A percentile compares a stretch with the other conserved stretches of the same genome.
Evolutionary conservation across 2,329 filamentous ascomycete species (phyloP).

Genomic region (Beauveria sp.): DNA sequence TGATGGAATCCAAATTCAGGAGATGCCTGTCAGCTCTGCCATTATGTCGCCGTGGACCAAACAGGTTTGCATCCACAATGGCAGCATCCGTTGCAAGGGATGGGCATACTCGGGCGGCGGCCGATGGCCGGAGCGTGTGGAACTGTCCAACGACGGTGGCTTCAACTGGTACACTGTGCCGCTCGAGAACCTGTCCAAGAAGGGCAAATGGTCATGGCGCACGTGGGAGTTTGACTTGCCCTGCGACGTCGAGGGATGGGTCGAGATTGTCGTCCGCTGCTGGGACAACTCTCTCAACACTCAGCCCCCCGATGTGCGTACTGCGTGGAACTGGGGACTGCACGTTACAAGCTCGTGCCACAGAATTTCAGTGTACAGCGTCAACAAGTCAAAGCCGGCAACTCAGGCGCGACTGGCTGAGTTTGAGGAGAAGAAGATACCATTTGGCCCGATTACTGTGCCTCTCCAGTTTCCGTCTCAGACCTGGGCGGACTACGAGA

Average conservation of each 20-base stretch:
- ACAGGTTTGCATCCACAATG: constrained; percentile 53
- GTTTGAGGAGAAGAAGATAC: constrained; percentile 39
- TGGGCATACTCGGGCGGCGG: constrained; percentile 54
- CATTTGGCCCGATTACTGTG: constrained; percentile 46
- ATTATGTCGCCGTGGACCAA: constrained; percentile 58
- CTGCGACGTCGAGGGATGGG: constrained; percentile 53
- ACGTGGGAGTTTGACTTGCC: constrained; percentile 57
- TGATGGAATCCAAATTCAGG: constrained; percentile 60
- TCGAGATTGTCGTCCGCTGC: constrained; percentile 50
- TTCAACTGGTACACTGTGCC: constrained; percentile 59
- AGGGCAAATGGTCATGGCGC: constrained; percentile 57
- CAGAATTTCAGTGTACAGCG: constrained; percentile 53
- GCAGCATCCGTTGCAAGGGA: constrained; percentile 47
- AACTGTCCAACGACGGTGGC: constrained; percentile 56
- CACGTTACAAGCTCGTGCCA: constrained; percentile 59
- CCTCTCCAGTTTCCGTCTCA: constrained; percentile 44
- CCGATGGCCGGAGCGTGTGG: constrained; percentile 54
- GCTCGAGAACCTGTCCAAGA: constrained; percentile 49
- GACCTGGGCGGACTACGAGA: constrained; percentile 40
- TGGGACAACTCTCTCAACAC: constrained; percentile 58
- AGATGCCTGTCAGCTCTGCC: constrained; percentile 62
- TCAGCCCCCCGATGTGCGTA: constrained; percentile 46
- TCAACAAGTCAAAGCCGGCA: constrained; percentile 43
- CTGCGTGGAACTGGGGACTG: constrained; percentile 57
- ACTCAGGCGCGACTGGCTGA: constrained; percentile 44